phyloP scores from a whole-genome alignment of 2,329 filamentous ascomycete genomes.

The Ophiosphaerella narmari region DNA sequence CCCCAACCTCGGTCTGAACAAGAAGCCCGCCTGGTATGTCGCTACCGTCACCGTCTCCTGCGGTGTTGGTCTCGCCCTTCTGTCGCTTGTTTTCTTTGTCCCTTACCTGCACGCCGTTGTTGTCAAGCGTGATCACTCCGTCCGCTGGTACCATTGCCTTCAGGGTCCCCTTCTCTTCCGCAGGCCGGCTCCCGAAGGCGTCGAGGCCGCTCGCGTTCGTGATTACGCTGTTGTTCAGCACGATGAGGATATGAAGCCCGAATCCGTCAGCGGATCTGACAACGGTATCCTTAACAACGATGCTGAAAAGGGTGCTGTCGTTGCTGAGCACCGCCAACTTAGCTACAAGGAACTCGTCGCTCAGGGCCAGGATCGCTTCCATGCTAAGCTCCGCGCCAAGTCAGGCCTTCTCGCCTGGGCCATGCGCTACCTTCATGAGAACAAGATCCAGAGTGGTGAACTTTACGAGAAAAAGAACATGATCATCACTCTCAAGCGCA shows the following conservation, averaged over 20 bases:
- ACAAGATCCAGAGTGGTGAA: conserved; percentile 72
- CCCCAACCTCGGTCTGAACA: conserved; percentile 66
- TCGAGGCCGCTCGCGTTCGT: conserved; percentile 64
- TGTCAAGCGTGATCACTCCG: conserved; percentile 68
- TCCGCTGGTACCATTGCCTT: conserved; percentile 68
- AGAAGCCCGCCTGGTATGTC: conserved; percentile 71
- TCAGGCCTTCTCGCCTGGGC: conserved; percentile 79
- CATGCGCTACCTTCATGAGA: conserved; percentile 75
- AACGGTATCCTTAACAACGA: conserved; percentile 38
- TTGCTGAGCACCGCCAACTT: conserved; percentile 55
- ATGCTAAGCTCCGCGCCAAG: conserved; percentile 66
- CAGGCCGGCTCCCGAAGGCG: conserved; percentile 60
- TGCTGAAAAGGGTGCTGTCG: conserved; percentile 31
- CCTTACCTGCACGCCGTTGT: conserved; percentile 70
- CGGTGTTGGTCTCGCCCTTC: conserved; percentile 62
- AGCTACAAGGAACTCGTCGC: conserved; percentile 67
- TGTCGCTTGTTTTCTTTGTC: conserved; percentile 73
- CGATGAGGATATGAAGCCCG: conserved; percentile 49
- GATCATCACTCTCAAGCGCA: conserved; percentile 63
- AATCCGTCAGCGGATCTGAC: conserved; percentile 35
- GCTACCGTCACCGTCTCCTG: conserved; percentile 68
- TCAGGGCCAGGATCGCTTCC: conserved; percentile 61
- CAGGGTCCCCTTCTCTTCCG: conserved; percentile 62
- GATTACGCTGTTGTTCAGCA: conserved; percentile 80
- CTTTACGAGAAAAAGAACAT: conserved; percentile 78